Evolutionary conservation across 1,139 yeast genomes (phyloP).

Genomic region (Petasospora fabianii): DNA sequence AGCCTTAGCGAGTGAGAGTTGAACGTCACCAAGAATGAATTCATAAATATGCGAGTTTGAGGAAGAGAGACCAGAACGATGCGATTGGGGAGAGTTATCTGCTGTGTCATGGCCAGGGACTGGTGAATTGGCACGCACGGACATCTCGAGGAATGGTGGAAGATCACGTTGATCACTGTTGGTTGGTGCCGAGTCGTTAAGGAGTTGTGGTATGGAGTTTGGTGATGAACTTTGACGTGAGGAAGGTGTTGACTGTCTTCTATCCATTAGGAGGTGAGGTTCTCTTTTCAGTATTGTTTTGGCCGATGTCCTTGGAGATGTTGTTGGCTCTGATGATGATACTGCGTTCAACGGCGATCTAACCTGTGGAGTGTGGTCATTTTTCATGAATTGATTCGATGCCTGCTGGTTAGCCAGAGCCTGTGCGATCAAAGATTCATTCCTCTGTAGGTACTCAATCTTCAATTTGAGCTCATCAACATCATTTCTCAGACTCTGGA

Average conservation of each 20-base stretch:
- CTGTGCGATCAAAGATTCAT: constrained; percentile 64
- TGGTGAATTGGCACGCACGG: constrained; percentile 31
- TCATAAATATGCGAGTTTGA: constrained; percentile 41
- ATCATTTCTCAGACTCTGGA: constrained; percentile 78
- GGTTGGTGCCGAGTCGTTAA: constrained; percentile 37
- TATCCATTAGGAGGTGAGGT: constrained; percentile 32
- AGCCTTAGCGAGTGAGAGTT: constrained; percentile 63
- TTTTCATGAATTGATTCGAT: constrained; percentile 30
- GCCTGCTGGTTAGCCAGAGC: constrained; percentile 40
- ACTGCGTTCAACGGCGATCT: constrained; percentile 21
- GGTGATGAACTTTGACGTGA: constrained; percentile 25
- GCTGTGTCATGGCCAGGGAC: constrained; percentile 17
- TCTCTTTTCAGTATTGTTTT: constrained; percentile 34
- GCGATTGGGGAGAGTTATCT: constrained; percentile 22
- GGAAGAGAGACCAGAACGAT: constrained; percentile 31
- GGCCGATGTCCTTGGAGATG: constrained; percentile 23
- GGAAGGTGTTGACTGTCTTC: constrained; percentile 24
- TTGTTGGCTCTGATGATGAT: constrained; percentile 1
- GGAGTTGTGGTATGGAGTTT: constrained; percentile 30
- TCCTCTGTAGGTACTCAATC: constrained; percentile 69
- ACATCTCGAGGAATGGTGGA: constrained; percentile 35
- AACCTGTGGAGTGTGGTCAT: constrained; percentile 20
- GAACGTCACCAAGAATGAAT: constrained; percentile 72
- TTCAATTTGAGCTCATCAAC: constrained; percentile 77
- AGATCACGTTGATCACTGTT: constrained; percentile 31